Evolutionary conservation across 192 early-diverging fungal genomes (phyloP).

Genomic region (Gigaspora rosea): DNA sequence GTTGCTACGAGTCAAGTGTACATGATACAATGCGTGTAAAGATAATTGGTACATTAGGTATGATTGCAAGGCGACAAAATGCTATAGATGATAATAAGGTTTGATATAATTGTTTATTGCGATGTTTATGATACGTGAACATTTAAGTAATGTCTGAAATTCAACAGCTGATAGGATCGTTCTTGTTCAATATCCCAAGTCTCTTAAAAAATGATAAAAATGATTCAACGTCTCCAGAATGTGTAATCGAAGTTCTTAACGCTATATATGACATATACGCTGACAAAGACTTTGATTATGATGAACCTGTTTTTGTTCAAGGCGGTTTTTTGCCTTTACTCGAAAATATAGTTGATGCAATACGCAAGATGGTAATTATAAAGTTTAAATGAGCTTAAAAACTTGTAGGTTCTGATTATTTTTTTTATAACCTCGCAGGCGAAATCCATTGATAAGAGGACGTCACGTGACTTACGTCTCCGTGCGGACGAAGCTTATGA

Average conservation of each 20-base stretch:
- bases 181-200: slow-evolving; percentile 54
- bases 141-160: neutral
- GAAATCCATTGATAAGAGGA: slow-evolving; percentile 72
- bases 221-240: slow-evolving; percentile 40
- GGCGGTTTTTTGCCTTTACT: slow-evolving; percentile 63
- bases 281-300: slow-evolving; percentile 81
- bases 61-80: slow-evolving; percentile 71
- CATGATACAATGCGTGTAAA: slow-evolving; percentile 63
- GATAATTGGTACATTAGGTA: slow-evolving; percentile 71
- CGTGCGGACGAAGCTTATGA: slow-evolving; percentile 76
- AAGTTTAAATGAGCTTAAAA: neutral
- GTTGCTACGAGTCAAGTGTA: slow-evolving; percentile 44
- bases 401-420: slow-evolving; percentile 9
- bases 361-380: slow-evolving; percentile 53
- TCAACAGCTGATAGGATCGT: slow-evolving; percentile 63
- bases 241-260: slow-evolving; percentile 76
- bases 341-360: slow-evolving; percentile 48
- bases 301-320: slow-evolving; percentile 80
- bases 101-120: slow-evolving; percentile 7
- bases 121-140: neutral
- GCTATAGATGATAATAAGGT: slow-evolving; percentile 67
- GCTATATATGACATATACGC: slow-evolving; percentile 87
- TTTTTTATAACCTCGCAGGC: slow-evolving; percentile 24
- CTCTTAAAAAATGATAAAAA: slow-evolving; percentile 36
- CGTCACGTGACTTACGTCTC: slow-evolving; percentile 65